Evolutionary conservation across 352 stramenopile genomes (phyloP).

Genomic region (Phytophthora pisi): DNA sequence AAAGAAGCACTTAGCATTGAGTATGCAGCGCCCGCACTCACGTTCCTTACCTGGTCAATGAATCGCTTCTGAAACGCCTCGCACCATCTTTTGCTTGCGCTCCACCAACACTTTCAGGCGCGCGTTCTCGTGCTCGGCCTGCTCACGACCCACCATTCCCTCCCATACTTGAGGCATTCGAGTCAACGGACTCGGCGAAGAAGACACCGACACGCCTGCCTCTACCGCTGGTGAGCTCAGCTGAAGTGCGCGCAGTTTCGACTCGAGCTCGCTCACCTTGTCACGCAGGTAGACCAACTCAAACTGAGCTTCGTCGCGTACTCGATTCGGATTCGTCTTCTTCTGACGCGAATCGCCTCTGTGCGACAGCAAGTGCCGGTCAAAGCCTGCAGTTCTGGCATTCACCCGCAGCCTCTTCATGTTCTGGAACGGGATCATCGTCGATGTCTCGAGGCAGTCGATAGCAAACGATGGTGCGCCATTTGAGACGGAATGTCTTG

Average conservation of each 20-base stretch:
- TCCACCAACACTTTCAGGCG: constrained; percentile 25
- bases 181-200: background rate
- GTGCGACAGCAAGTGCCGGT: background rate
- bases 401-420: background rate
- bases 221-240: background rate
- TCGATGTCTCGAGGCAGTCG: background rate
- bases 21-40: background rate
- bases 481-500: background rate
- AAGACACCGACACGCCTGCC: background rate
- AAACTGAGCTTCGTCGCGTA: constrained; percentile 44
- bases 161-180: constrained; percentile 7
- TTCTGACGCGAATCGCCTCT: background rate
- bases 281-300: constrained; percentile 66
- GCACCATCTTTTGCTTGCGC: constrained; percentile 27
- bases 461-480: constrained; percentile 1
- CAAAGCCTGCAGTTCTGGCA: constrained; percentile 2
- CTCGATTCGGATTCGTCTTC: constrained; percentile 23
- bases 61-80: constrained; percentile 8
- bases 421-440: constrained; percentile 1
- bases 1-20: background rate
- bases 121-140: constrained; percentile 27
- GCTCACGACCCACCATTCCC: constrained; percentile 7
- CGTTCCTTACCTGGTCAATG: constrained; percentile 12
- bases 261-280: constrained; percentile 51
- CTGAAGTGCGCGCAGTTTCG: constrained; percentile 44